Conservation (phyloP, 2,329 filamentous ascomycete species). For the Cryoendolithus antarcticus region DNA sequence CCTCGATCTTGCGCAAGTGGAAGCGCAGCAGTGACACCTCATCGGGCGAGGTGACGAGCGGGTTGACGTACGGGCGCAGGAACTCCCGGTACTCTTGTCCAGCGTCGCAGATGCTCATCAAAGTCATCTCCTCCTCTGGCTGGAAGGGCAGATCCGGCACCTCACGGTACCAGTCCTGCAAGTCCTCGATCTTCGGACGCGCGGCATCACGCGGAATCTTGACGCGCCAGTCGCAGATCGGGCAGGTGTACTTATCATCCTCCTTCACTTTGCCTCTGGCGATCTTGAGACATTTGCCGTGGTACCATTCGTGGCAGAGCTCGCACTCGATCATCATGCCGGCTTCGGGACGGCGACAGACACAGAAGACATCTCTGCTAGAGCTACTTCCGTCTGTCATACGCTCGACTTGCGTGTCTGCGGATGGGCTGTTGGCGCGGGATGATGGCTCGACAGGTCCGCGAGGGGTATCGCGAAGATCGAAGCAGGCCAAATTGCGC, state of each 20-base stretch:
- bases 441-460: slow-evolving; percentile 87
- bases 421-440: slow-evolving; percentile 56
- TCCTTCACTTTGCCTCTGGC: slow-evolving; percentile 96
- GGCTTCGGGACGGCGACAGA: slow-evolving; percentile 82
- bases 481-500: slow-evolving; percentile 83
- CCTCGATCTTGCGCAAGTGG: slow-evolving; percentile 93
- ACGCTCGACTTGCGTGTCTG: no score
- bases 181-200: slow-evolving; percentile 84
- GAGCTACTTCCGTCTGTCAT: slow-evolving; percentile 33
- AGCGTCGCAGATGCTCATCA: slow-evolving; percentile 76
- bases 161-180: slow-evolving; percentile 74
- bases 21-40: slow-evolving; percentile 87
- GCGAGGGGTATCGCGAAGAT: slow-evolving; percentile 75
- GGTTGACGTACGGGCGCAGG: slow-evolving; percentile 68
- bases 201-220: slow-evolving; percentile 95
- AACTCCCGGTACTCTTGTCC: slow-evolving; percentile 75
- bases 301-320: slow-evolving; percentile 97
- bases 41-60: slow-evolving; percentile 60
- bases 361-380: slow-evolving; percentile 81
- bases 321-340: slow-evolving; percentile 99
- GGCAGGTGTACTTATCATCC: slow-evolving; percentile 95
- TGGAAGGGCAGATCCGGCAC: slow-evolving; percentile 68
- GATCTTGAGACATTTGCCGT: slow-evolving; percentile 96
- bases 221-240: slow-evolving; percentile 93
- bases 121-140: slow-evolving; percentile 80